Base-by-base conservation (phyloP, 768 basidiomycete genomes). In the Mycena galericulata region DNA sequence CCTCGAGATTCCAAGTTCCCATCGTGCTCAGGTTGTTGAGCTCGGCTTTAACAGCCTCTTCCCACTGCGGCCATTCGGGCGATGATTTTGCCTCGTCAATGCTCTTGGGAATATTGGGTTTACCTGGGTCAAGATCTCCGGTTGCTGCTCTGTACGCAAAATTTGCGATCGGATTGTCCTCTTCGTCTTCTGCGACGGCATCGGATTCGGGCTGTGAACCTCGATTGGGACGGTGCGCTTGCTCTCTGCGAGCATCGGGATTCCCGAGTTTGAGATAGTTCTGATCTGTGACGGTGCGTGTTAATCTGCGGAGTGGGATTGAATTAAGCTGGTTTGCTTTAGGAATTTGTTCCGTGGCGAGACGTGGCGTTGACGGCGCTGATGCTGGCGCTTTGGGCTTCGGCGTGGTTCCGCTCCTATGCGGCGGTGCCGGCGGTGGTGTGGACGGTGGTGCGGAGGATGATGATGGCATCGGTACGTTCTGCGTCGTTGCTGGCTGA, bases 201-300 rank as follows among this genome's bases (percentile, higher is more conserved):
- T 24, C 30, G 6, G 50, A 30, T 55, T 55, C 53, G 4, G 10
- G 11, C 18, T 32, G 27, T 20, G 29, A 9, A n/a, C 29, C 18
- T 30, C 50, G 50, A 51, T 51, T 51, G 9, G 50, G 30, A 20
- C 50, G 50, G 18, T n/a, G 12, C 2, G 53, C 53, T 14, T 24
- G 20, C 36, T 38, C 14, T 40, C 53, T 24, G n/a, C 53, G 34
- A 26, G 53, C 36, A 15, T 10, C 36, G 8, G 53, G 53, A 40
- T 40, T 55, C 14, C 53, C 38, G 53, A 55, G 53, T 55, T 55
- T 8, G 53, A 55, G 53, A 27, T 55, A 55, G 18, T 55, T 55
- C 1, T 55, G 53, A 12, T 55, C 53, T 14, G 5, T 22, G 17
- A 55, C 53, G 20, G 53, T 24, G 14, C 53, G 53, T 40, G 53